Base-by-base conservation (phyloP, 257 asterid species). In the Primulina tabacum region DNA sequence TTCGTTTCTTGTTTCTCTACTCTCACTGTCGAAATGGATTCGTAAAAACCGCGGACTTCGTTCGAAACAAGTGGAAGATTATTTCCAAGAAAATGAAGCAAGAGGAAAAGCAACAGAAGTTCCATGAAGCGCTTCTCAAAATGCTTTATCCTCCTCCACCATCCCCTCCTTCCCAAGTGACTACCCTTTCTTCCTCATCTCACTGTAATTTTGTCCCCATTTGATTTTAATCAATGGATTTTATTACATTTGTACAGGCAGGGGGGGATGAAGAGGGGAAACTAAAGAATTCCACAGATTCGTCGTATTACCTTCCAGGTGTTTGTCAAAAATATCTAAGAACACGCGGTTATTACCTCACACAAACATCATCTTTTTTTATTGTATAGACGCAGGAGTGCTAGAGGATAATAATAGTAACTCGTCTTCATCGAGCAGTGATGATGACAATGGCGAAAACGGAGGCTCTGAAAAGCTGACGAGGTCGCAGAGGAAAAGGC, bases 401-500 rank as follows among this genome's bases (percentile, higher is more conserved):
- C 60, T 67, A 38, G 85, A 82, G 59, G 73, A 69, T 32, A 77
- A 72, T 9, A 80, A 71, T 65, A 67, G 61, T 34, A 47, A 77
- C 56, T 74, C 79, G 17, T 68, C 75, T 26, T 72, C 79, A 7
- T 80, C 87, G 6, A 63, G 69, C 62, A 67, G 73, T 21, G 75
- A 62, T 14, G 75, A 71, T 7, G 0, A 33, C 4, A 61, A 73
- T 32, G 79, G 69, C 9, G 81, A 53, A 52, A 57, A 60, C 11
- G 68, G 53, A 14, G 76, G 71, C 52, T 7, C 63, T 40, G 79
- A 68, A 73, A 90, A 85, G 81, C 65, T 81, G 71, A 88, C 88
- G 35, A 82, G 97, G 80, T 92, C 97, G 12, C 89, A 88, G 73
- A 85, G 96, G 75, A 90, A 88, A 85, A 80, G 92, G 82, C 81